These are phyloP conservation scores for Eucalyptus dawsonii DNA, from an alignment of 345 rosid genomes.

Conservation along the genomic window DNA sequence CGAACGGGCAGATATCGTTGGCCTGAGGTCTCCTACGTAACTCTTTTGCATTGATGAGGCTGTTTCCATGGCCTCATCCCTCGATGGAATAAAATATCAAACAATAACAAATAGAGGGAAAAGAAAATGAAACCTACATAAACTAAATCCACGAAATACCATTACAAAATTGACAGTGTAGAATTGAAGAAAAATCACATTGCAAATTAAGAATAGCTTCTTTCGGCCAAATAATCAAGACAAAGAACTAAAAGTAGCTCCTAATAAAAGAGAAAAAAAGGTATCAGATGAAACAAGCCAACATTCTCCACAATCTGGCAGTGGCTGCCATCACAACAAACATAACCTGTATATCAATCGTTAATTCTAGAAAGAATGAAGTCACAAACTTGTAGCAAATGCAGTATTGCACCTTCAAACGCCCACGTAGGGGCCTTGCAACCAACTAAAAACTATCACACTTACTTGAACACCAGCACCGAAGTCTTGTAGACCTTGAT, in stretches of 20 bases:
- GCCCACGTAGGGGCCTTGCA: too few species aligned
- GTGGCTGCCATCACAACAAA: neutral
- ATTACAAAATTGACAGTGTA: neutral
- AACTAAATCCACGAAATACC: neutral
- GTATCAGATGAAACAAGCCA: neutral
- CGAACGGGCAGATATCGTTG: neutral
- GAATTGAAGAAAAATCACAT: neutral
- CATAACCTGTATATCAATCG: neutral
- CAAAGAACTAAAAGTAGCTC: neutral
- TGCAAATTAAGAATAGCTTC: neutral
- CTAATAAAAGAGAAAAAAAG: neutral
- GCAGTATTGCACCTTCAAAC: too few species aligned
- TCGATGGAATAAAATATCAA: too few species aligned
- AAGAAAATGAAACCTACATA: neutral
- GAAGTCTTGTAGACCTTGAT: too few species aligned
- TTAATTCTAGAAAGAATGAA: too few species aligned
- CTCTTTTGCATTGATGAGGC: too few species aligned
- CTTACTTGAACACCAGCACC: too few species aligned
- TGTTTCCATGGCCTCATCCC: too few species aligned
- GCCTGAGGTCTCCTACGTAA: too few species aligned
- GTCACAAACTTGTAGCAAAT: too few species aligned
- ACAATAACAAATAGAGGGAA: neutral
- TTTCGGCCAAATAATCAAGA: neutral
- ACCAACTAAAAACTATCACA: too few species aligned
- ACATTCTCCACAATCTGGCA: neutral